phyloP scores from a whole-genome alignment of 2,329 filamentous ascomycete species.

The Penicillium frequentans region DNA sequence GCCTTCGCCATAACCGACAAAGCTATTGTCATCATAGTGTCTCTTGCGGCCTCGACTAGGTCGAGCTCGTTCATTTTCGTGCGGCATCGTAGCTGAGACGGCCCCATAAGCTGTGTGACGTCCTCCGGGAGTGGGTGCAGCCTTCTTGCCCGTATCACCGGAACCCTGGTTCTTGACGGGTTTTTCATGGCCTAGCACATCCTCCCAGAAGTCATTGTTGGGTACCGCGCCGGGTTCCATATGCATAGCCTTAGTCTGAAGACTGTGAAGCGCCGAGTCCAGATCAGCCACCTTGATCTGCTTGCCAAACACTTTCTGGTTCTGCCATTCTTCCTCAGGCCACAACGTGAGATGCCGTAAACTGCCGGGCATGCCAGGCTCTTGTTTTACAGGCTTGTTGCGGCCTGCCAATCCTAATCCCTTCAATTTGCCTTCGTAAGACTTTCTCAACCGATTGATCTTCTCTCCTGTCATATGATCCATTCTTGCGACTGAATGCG shows the following conservation, averaged over 20 bases:
- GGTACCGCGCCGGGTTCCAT: conserved; percentile 48
- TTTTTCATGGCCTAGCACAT: conserved; percentile 50
- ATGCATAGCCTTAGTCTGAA: conserved; percentile 47
- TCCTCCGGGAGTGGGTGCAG: conserved; percentile 20
- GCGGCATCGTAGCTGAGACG: conserved; percentile 24
- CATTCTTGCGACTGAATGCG: conserved; percentile 58
- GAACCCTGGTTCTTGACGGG: conserved; percentile 34
- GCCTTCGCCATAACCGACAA: conserved; percentile 53
- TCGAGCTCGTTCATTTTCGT: conserved; percentile 38
- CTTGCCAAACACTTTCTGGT: conserved; percentile 49
- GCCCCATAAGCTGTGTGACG: conserved; percentile 29
- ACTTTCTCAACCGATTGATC: conserved; percentile 61
- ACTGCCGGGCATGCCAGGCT: conserved; percentile 39
- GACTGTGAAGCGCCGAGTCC: conserved; percentile 41
- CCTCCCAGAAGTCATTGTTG: conserved; percentile 51
- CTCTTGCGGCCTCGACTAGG: conserved; percentile 51
- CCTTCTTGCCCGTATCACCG: conserved; percentile 33
- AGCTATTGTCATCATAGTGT: conserved; percentile 53
- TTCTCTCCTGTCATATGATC: conserved; percentile 66
- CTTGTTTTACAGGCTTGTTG: conserved; percentile 50
- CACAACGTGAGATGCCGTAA: conserved; percentile 46
- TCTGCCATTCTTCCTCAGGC: conserved; percentile 53
- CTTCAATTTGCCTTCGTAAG: conserved; percentile 54
- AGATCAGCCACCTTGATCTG: conserved; percentile 46
- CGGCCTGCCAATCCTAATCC: conserved; percentile 47